Evolutionary conservation across 2,329 filamentous ascomycete genomes (phyloP).

Genomic region (Aspergillus sp.): DNA sequence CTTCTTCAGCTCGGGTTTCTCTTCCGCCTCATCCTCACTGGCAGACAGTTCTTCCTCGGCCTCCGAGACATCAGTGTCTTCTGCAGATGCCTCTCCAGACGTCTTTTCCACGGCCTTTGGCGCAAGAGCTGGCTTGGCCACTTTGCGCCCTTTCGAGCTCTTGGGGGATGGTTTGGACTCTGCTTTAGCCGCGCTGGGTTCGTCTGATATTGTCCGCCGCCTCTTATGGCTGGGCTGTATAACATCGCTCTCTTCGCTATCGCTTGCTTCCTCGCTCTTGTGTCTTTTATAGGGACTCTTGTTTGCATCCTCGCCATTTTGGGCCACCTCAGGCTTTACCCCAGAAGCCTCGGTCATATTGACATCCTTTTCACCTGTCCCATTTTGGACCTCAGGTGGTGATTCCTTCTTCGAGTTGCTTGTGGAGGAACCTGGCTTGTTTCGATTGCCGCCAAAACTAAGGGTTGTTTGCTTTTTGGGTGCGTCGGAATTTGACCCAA

Average conservation of each 20-base stretch:
- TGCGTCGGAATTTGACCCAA: slow-evolving; percentile 64
- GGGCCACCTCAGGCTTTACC: slow-evolving; percentile 1
- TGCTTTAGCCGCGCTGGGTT: slow-evolving; percentile 32
- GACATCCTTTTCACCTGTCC: slow-evolving; percentile 11
- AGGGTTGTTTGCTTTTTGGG: slow-evolving; percentile 75
- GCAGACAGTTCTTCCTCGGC: slow-evolving; percentile 42
- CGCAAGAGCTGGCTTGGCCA: slow-evolving; percentile 22
- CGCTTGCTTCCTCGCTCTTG: slow-evolving; percentile 34
- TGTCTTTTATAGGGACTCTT: slow-evolving; percentile 19
- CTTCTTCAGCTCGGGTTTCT: slow-evolving; percentile 69
- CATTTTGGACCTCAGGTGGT: not conserved
- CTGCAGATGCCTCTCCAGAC: slow-evolving; percentile 47
- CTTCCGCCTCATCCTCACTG: slow-evolving; percentile 56
- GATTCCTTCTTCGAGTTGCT: slow-evolving; percentile 27
- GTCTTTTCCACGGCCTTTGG: slow-evolving; percentile 36
- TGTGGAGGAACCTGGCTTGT: slow-evolving; percentile 30
- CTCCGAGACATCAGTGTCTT: slow-evolving; percentile 24
- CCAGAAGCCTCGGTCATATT: slow-evolving; percentile 16
- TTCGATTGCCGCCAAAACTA: slow-evolving; percentile 65
- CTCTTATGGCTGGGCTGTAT: slow-evolving; percentile 61
- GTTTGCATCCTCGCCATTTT: slow-evolving; percentile 3
- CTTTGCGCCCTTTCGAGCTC: slow-evolving; percentile 15
- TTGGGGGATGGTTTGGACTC: slow-evolving; percentile 21
- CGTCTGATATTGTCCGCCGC: slow-evolving; percentile 33
- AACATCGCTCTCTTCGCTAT: slow-evolving; percentile 38